Evolutionary conservation across 2,329 filamentous ascomycete genomes (phyloP).

Genomic region (Pestalotiopsis sp.): DNA sequence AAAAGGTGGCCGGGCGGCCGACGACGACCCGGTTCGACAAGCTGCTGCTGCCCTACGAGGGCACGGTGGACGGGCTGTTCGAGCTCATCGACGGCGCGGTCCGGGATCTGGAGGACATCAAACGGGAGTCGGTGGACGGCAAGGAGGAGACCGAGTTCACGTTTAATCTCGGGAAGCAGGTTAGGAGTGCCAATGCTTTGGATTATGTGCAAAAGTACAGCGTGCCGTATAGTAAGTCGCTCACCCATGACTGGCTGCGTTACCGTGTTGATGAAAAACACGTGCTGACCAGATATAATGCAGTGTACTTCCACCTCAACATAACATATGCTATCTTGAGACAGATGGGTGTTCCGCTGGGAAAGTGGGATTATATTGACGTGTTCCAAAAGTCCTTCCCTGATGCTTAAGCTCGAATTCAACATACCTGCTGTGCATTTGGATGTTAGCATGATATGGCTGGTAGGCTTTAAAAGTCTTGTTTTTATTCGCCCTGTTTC

Average conservation of each 20-base stretch:
- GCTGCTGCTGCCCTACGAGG: slow-evolving; percentile 26
- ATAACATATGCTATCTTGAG: slow-evolving; percentile 63
- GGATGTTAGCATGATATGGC: no score
- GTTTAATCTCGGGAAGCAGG: slow-evolving; percentile 34
- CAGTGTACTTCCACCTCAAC: slow-evolving; percentile 61
- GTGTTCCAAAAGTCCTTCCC: slow-evolving; percentile 13
- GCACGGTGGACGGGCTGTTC: slow-evolving; percentile 35
- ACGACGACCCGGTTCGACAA: slow-evolving; percentile 23
- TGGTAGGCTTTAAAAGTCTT: no score
- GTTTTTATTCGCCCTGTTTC: no score
- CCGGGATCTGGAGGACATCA: slow-evolving; percentile 26
- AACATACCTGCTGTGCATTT: no score
- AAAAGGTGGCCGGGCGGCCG: slow-evolving; percentile 37
- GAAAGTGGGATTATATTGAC: slow-evolving; percentile 56
- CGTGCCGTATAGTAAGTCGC: slow-evolving; percentile 49
- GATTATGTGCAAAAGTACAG: slow-evolving; percentile 50
- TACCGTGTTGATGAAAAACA: background rate
- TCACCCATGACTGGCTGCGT: background rate
- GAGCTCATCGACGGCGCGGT: slow-evolving; percentile 34
- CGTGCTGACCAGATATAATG: background rate
- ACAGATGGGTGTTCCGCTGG: slow-evolving; percentile 60
- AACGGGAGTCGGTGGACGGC: slow-evolving; percentile 29
- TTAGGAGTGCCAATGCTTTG: slow-evolving; percentile 24
- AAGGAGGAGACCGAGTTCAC: slow-evolving; percentile 35
- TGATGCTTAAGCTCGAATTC: background rate